Conservation (phyloP, 441 rosid genomes). For the Gossypium gossypioides region DNA sequence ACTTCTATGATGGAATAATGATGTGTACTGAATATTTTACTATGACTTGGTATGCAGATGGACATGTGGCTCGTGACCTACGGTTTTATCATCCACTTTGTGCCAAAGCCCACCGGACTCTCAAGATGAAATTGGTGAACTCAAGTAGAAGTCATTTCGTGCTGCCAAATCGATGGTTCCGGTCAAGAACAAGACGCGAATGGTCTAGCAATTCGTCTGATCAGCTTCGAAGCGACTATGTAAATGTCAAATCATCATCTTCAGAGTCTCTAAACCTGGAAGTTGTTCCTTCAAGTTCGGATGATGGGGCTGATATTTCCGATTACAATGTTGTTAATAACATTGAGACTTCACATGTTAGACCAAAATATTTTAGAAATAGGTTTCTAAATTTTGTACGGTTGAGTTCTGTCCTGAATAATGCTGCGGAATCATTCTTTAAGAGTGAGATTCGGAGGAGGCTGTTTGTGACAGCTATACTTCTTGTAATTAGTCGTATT, state of each 20-base stretch:
- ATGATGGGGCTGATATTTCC: constrained; percentile 19
- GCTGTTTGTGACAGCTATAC: constrained; percentile 62
- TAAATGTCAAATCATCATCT: constrained; percentile 30
- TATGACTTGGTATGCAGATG: constrained; percentile 22
- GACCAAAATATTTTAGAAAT: constrained; percentile 52
- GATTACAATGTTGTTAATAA: constrained; percentile 17
- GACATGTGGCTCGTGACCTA: constrained; percentile 16
- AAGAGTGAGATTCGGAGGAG: constrained; percentile 87
- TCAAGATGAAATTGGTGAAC: constrained; percentile 22
- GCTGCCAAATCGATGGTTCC: constrained; percentile 21
- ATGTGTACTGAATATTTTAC: not conserved
- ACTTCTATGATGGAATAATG: not conserved
- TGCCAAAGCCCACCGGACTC: constrained; percentile 17
- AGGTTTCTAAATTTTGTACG: constrained; percentile 68
- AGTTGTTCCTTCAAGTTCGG: constrained; percentile 26
- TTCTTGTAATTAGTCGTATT: constrained; percentile 66
- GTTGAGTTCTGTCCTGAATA: constrained; percentile 57
- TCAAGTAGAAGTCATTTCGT: constrained; percentile 14
- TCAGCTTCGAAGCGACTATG: constrained; percentile 29
- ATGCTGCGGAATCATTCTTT: constrained; percentile 69
- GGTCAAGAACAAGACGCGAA: constrained; percentile 17
- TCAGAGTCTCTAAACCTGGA: constrained; percentile 27
- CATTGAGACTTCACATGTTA: constrained; percentile 17
- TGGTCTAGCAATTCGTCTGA: constrained; percentile 37
- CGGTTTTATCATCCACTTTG: constrained; percentile 13